Base-by-base conservation (phyloP, 2,329 filamentous ascomycete species). In the Colletotrichum sublineola region DNA sequence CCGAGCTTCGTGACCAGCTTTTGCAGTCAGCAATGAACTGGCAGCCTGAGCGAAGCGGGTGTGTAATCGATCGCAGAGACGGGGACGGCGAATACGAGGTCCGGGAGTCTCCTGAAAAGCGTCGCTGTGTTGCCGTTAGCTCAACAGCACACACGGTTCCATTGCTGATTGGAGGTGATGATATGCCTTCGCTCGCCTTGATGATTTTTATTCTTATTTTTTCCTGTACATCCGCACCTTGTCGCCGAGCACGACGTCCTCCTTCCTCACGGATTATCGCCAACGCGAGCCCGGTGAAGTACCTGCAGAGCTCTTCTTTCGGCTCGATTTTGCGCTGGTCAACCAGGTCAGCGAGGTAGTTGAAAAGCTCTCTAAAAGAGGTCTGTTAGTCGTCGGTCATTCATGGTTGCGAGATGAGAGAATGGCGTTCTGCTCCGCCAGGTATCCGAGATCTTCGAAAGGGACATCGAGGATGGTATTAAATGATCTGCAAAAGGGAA, bases 211-310 rank as follows among this genome's bases (percentile, higher is more conserved):
- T 24, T 24, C 1, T 79, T 82, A 15, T 33, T 44, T 46, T 36
- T 36, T 36, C 33, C 33, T 8, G 5, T 38, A 69, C 38, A 2
- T 9, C 6, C 66, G 11, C 75, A 79, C 80, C 77, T 84, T 82
- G 12, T 83, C 85, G 4, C 82, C 82, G 31, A 86, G 76, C 46
- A 80, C 79, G 31, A 87, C 77, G 66, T 87, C 85, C 24, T 87
- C 85, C 24, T 81, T 83, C 75, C 86, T 86, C 7, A 85, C 86
- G 79, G 66, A 84, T 83, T 44, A 85, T 86, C 0, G 84, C 85
- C 67, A 87, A 77, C 1, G 85, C 81, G 0, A 84, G 86, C 0
- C 81, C 84, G 0, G 84, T 86, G 73, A 87, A 85, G 73, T 80
- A 87, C 8, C 86, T 80, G 73, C 83, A 86, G 0, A 24, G 24